These are phyloP conservation scores for Paraphaeosphaeria sporulosa DNA, from an alignment of 2,329 filamentous ascomycete species.

Conservation along the genomic window DNA sequence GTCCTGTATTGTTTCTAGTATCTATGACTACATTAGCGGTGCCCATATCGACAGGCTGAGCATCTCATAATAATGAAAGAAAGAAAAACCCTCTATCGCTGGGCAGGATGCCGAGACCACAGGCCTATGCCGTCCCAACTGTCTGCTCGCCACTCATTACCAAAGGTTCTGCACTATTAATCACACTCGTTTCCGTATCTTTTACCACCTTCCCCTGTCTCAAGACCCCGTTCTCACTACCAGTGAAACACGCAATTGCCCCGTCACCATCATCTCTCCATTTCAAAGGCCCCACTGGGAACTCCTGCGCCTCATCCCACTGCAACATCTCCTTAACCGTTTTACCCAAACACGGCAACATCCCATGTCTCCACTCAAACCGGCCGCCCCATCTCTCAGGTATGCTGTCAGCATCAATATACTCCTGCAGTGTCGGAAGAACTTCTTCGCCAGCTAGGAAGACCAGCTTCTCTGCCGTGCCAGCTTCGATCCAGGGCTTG, in stretches of 20 bases:
- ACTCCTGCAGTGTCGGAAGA: slow-evolving; percentile 75
- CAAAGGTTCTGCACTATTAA: not conserved
- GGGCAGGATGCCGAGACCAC: no score
- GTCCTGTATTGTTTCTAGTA: no score
- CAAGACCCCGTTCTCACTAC: no score
- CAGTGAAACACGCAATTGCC: not conserved
- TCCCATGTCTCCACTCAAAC: slow-evolving; percentile 75
- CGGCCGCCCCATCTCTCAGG: slow-evolving; percentile 93
- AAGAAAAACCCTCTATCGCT: no score
- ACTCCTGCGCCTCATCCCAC: not conserved
- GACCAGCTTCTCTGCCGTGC: slow-evolving; percentile 90
- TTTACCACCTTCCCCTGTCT: not conserved
- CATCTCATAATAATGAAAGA: no score
- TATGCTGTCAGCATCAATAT: slow-evolving; percentile 83
- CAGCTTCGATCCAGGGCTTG: slow-evolving; percentile 89
- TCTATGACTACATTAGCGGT: no score
- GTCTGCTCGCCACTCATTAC: not conserved
- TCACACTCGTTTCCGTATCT: not conserved
- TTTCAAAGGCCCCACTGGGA: not conserved
- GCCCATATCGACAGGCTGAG: no score
- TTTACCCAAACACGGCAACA: not conserved
- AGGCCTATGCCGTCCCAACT: not conserved
- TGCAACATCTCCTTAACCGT: not conserved
- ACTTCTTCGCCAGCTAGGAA: slow-evolving; percentile 79
- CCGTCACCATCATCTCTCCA: not conserved